A percentile compares a stretch with the other conserved stretches of the same genome.
Conservation (phyloP, 2,329 filamentous ascomycete genomes). For the Ophiostoma ips region DNA sequence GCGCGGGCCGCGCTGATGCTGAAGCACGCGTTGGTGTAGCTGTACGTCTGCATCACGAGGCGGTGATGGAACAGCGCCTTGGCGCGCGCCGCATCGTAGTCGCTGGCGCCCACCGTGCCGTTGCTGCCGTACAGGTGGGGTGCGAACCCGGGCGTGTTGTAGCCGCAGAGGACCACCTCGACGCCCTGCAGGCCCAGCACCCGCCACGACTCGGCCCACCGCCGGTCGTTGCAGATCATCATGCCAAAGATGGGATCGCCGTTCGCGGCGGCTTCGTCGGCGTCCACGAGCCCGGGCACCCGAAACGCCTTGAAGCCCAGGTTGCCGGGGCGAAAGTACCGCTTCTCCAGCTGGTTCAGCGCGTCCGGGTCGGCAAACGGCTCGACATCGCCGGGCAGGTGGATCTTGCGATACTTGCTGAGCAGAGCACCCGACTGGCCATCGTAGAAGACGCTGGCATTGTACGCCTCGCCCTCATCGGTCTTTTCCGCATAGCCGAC, state of each 20-base stretch:
- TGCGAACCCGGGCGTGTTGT: constrained; percentile 34
- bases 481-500: constrained; percentile 38
- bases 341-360: constrained; percentile 39
- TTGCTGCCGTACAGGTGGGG: constrained; percentile 34
- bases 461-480: constrained; percentile 26
- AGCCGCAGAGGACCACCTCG: constrained; percentile 30
- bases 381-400: constrained; percentile 38
- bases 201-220: constrained; percentile 39
- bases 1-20: constrained; percentile 32
- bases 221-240: constrained; percentile 40
- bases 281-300: constrained; percentile 30
- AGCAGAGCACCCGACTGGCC: constrained; percentile 27
- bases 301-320: constrained; percentile 40
- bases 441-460: constrained; percentile 37
- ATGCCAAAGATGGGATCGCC: constrained; percentile 40
- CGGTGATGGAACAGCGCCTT: constrained; percentile 36
- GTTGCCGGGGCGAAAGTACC: constrained; percentile 38
- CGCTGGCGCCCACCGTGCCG: constrained; percentile 32
- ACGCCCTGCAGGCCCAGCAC: constrained; percentile 35
- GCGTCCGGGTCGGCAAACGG: constrained; percentile 33
- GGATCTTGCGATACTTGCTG: constrained; percentile 40
- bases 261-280: constrained; percentile 20
- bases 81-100: constrained; percentile 25
- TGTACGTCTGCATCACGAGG: constrained; percentile 34
- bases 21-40: constrained; percentile 38